Base-by-base conservation (phyloP, 2,329 filamentous ascomycete genomes). In the Penicillium griseofulvum region DNA sequence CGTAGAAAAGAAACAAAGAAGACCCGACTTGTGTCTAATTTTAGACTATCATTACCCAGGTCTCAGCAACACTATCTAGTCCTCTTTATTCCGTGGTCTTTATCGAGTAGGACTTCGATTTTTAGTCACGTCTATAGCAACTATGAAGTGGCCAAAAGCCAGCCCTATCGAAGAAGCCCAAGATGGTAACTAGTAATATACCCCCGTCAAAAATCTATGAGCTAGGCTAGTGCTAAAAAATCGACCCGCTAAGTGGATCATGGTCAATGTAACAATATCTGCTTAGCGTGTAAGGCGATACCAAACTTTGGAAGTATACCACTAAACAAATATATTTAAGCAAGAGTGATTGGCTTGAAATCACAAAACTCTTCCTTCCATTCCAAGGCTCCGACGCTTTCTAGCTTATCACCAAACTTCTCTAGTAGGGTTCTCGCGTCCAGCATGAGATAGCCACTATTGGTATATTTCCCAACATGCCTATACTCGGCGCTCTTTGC, bases 361-460 rank as follows among this genome's bases (percentile, higher is more conserved):
- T 55, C 41, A 50, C 43, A 55, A 39, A 55, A 51, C 28, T 51
- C 41, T 38, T 55, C 47, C 39, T 51, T 47, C 53, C 47, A 55
- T 38, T 50, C 53, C 44, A 50, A 37, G 17, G 53, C 36, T 33
- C 42, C 53, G 17, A 55, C 26, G 29, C 31, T 43, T 45, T 56
- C 44, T 28, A 56, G 49, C 14, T n/a, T 31, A 29, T 33, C 49
- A 24, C 26, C 39, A 42, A 52, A 53, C 19, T 28, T 31, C 43
- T 56, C 49, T 38, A 44, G 42, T 26, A 47, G 17, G 28, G 39
- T 50, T 42, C 24, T 42, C 9, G 16, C 17, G 17, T 12, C 26
- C 3, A 5, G 9, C 8, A 26, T 26, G 8, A 26, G 19, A 43
- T n/a, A 16, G 24, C 19, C 19, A 24, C 16, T 9, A 17, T 24